Conservation (phyloP, 2,329 filamentous ascomycete genomes). For the Cercospora sojina region DNA sequence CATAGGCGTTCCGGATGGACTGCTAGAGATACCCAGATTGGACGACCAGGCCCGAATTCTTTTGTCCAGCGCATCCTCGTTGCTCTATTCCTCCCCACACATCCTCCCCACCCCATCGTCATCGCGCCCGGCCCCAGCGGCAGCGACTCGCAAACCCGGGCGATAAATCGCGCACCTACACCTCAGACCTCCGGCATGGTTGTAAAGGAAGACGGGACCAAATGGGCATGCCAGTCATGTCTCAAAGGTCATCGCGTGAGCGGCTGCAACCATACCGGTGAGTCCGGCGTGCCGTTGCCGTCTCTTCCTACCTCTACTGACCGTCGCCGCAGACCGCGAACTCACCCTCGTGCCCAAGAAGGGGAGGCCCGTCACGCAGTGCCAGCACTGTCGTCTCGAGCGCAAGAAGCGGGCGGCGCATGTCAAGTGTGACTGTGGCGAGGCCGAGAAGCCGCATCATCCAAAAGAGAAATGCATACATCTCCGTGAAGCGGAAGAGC, state of each 20-base stretch:
- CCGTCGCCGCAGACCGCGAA: constrained; percentile 67
- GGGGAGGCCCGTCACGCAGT: constrained; percentile 95
- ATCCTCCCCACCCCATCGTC: not conserved
- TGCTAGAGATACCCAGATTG: constrained; percentile 12
- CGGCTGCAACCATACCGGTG: constrained; percentile 95
- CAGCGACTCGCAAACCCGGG: constrained; percentile 4
- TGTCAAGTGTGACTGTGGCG: constrained; percentile 94
- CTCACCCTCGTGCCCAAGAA: constrained; percentile 96
- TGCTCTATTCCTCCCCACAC: not conserved
- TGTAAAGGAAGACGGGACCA: constrained; percentile 71
- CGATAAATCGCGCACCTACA: constrained; percentile 21
- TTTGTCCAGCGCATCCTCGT: constrained; percentile 10
- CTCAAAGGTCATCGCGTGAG: constrained; percentile 97
- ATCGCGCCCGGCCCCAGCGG: not conserved
- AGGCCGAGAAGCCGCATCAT: constrained; percentile 68
- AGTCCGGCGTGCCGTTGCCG: constrained; percentile 42
- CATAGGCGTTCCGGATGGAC: constrained; percentile 14
- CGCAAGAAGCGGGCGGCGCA: constrained; percentile 95
- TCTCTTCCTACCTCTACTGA: not conserved
- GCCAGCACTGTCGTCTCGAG: constrained; percentile 90
- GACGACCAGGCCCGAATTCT: constrained; percentile 14
- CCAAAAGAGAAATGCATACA: constrained; percentile 49
- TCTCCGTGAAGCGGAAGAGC: constrained; percentile 40
- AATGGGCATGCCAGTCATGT: constrained; percentile 97
- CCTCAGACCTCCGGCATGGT: constrained; percentile 34